Evolutionary conservation across 495 filamentous ascomycete genomes (phyloP).

Genomic region (Trichoderma erinaceum): DNA sequence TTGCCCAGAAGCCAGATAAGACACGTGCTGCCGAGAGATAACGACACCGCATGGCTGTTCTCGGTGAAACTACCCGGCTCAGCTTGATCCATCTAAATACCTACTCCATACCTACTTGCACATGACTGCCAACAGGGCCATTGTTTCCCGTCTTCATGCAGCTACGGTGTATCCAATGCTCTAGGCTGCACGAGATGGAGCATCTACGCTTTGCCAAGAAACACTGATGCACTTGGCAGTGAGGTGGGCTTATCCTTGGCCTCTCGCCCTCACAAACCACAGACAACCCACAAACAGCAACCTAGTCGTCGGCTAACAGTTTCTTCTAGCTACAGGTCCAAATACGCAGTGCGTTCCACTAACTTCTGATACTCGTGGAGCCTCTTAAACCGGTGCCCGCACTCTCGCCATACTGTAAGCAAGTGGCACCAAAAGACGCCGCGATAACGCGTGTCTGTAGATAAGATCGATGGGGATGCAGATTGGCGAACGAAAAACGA

Average conservation of each 20-base stretch:
- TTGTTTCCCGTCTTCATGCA: background rate
- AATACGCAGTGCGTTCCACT: background rate
- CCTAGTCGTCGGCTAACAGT: background rate
- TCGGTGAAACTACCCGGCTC: background rate
- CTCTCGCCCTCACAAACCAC: too few relatives aligned
- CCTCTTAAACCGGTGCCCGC: background rate
- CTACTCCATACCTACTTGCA: background rate
- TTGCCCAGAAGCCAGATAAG: background rate
- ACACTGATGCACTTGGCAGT: too few relatives aligned
- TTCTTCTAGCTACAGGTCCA: background rate
- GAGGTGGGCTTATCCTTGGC: too few relatives aligned
- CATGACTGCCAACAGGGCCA: background rate
- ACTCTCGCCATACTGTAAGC: background rate
- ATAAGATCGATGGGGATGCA: slow-evolving; percentile 13
- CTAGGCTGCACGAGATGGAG: background rate
- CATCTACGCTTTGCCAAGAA: background rate
- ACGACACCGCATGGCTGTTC: background rate
- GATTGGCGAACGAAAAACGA: slow-evolving; percentile 7
- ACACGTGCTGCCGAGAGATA: background rate
- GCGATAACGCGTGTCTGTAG: slow-evolving; percentile 7
- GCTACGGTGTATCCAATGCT: background rate
- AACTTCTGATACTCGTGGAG: background rate
- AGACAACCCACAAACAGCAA: too few relatives aligned
- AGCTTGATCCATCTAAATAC: background rate
- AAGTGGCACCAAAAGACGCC: background rate